Evolutionary conservation across 208 protist species (phyloP).

Genomic region (Leishmania martiniquensis): DNA sequence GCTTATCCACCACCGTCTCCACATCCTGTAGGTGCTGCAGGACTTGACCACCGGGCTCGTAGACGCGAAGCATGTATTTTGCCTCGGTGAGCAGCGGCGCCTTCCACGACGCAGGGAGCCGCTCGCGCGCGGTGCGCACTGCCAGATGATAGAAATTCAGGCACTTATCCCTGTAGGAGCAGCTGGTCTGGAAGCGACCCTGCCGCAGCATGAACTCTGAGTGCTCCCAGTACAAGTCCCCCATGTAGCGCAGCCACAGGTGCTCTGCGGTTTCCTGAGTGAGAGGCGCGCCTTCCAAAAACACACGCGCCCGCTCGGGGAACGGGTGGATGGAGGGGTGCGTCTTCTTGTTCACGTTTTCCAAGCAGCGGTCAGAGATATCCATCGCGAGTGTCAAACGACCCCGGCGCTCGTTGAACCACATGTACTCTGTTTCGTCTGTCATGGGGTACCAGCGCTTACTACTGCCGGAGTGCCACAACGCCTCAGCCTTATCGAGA

Average conservation of each 20-base stretch:
- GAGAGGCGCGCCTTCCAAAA: conserved; percentile 83
- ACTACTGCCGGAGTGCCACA: conserved; percentile 85
- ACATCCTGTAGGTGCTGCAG: conserved; percentile 68
- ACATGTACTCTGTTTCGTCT: conserved; percentile 92
- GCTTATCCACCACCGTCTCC: conserved; percentile 71
- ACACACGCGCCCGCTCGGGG: conserved; percentile 80
- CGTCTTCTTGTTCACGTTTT: conserved; percentile 91
- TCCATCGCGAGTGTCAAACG: conserved; percentile 79
- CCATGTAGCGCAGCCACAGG: conserved; percentile 91
- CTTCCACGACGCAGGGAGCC: conserved; percentile 82
- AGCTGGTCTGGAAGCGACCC: conserved; percentile 74
- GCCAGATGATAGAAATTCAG: conserved; percentile 85
- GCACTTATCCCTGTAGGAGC: conserved; percentile 77
- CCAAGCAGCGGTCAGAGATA: conserved; percentile 87
- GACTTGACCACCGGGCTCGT: conserved; percentile 62
- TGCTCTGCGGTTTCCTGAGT: conserved; percentile 92
- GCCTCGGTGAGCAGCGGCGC: conserved; percentile 83
- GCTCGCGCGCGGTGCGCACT: conserved; percentile 77
- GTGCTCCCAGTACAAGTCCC: conserved; percentile 89
- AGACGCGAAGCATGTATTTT: conserved; percentile 82
- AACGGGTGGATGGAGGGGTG: conserved; percentile 92
- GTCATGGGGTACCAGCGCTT: conserved; percentile 89
- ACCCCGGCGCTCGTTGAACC: conserved; percentile 90
- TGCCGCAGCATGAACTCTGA: conserved; percentile 83
- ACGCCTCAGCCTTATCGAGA: conserved; percentile 82